Evolutionary conservation across 2,329 filamentous ascomycete genomes (phyloP).

Genomic region (Aureobasidium melanogenum): DNA sequence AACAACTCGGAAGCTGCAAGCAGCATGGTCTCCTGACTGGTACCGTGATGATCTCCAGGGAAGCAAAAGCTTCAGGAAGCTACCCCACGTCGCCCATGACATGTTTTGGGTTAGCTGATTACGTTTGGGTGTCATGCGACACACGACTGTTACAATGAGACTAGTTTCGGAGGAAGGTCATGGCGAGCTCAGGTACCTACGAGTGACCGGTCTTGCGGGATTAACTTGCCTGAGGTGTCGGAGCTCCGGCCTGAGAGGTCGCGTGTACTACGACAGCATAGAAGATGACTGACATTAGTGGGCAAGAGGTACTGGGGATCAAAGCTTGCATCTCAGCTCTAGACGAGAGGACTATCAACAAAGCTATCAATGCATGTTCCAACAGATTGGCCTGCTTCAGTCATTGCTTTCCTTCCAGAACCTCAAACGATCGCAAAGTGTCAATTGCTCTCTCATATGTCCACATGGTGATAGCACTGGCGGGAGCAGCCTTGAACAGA

Average conservation of each 20-base stretch:
- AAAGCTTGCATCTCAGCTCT: not conserved
- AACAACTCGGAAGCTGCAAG: not conserved
- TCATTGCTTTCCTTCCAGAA: not conserved
- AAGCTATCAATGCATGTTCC: not conserved
- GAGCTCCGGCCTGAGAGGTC: not conserved
- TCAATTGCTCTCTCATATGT: slow-evolving; percentile 74
- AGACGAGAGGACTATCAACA: not conserved
- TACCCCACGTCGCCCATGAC: slow-evolving; percentile 2
- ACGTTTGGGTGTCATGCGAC: slow-evolving; percentile 10
- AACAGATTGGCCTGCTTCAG: not conserved
- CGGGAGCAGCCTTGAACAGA: slow-evolving; percentile 86
- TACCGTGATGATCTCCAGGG: slow-evolving; percentile 6
- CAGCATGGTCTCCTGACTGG: slow-evolving; percentile 1
- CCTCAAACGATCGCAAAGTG: slow-evolving; percentile 21
- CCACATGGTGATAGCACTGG: slow-evolving; percentile 83
- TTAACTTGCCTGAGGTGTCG: not conserved
- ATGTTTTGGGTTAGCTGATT: slow-evolving; percentile 4
- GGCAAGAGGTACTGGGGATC: not conserved
- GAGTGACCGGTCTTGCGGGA: not conserved
- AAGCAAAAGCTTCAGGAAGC: not conserved
- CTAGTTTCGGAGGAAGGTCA: not conserved
- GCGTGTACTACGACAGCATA: not conserved
- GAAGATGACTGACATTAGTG: not conserved
- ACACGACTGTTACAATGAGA: not conserved
- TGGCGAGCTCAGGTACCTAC: not conserved